A percentile compares a stretch with the other conserved stretches of the same genome.
Evolutionary conservation across 768 basidiomycete species (phyloP).

Genomic region (Sistotremastrum niveocremeum): DNA sequence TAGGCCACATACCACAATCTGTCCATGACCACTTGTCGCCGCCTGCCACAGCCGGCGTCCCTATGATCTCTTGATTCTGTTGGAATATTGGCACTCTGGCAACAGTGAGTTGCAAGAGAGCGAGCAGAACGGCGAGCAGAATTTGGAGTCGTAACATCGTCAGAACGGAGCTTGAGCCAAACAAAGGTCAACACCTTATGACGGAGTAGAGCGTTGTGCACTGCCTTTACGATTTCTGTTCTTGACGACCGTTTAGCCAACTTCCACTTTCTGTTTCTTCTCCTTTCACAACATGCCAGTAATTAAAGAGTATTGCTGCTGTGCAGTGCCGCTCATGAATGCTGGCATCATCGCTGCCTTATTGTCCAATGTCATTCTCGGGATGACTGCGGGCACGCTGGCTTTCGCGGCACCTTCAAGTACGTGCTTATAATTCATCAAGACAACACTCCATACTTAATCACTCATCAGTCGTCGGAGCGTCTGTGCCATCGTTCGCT

Average conservation of each 20-base stretch:
- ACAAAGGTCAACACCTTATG: not conserved
- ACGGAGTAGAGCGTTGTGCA: not conserved
- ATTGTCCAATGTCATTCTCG: constrained; percentile 59
- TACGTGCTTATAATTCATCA: constrained; percentile 24
- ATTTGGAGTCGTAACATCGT: not conserved
- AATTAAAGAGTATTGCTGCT: constrained; percentile 76
- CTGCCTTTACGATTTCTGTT: not conserved
- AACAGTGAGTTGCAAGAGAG: constrained; percentile 3
- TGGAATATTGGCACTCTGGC: constrained; percentile 10
- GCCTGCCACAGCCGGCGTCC: constrained; percentile 16
- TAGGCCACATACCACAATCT: constrained; percentile 57
- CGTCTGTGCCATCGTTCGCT: constrained; percentile 67
- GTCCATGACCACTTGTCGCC: constrained; percentile 47
- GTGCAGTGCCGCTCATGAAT: constrained; percentile 84
- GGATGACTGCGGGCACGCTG: constrained; percentile 55
- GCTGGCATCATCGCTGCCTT: constrained; percentile 77
- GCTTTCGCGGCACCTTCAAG: constrained; percentile 69
- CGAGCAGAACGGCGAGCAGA: constrained; percentile 16
- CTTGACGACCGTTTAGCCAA: not conserved
- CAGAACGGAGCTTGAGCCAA: not conserved
- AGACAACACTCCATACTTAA: not conserved
- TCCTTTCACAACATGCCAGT: constrained; percentile 3
- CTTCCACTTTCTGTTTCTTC: not conserved
- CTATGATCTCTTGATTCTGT: constrained; percentile 18
- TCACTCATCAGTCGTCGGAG: constrained; percentile 58